A percentile compares a stretch with the other conserved stretches of the same genome.
Evolutionary conservation across 495 filamentous ascomycete species (phyloP).

Genomic region (Podospora didyma): DNA sequence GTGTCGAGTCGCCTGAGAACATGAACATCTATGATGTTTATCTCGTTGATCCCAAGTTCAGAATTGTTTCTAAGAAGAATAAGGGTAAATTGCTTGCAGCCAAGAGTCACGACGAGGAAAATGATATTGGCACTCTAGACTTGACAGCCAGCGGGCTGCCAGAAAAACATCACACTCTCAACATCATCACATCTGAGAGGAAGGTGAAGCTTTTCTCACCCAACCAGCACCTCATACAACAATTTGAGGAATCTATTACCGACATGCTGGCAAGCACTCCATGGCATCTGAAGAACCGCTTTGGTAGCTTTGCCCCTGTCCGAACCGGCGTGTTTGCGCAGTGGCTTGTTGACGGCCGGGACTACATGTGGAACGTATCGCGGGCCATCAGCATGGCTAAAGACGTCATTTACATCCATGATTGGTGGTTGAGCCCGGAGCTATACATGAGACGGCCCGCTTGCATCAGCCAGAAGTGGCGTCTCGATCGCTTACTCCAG

Average conservation of each 20-base stretch:
- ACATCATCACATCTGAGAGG: constrained; percentile 80
- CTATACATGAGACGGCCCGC: constrained; percentile 93
- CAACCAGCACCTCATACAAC: constrained; percentile 80
- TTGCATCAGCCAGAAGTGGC: constrained; percentile 98
- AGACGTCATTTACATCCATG: constrained; percentile 98
- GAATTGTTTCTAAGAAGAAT: constrained; percentile 68
- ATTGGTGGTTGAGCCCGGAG: constrained; percentile 98
- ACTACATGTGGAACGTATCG: constrained; percentile 99
- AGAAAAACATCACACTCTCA: constrained; percentile 76
- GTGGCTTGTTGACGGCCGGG: constrained; percentile 94
- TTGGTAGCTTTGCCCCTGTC: constrained; percentile 91
- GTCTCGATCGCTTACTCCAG: constrained; percentile 90
- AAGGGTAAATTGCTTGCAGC: constrained; percentile 62
- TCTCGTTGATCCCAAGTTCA: constrained; percentile 81
- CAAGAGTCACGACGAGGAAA: constrained; percentile 45
- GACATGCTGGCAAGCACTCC: constrained; percentile 76
- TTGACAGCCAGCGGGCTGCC: constrained; percentile 53
- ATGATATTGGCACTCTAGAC: constrained; percentile 32
- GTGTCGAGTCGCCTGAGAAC: constrained; percentile 94
- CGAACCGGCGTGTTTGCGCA: constrained; percentile 83
- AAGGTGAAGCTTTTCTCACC: constrained; percentile 88
- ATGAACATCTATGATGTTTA: constrained; percentile 99
- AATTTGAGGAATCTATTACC: constrained; percentile 88
- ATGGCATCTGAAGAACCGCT: constrained; percentile 81
- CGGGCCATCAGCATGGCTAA: constrained; percentile 95